phyloP scores from a whole-genome alignment of 257 asterid species.

The Oldenlandia corymbosa region DNA sequence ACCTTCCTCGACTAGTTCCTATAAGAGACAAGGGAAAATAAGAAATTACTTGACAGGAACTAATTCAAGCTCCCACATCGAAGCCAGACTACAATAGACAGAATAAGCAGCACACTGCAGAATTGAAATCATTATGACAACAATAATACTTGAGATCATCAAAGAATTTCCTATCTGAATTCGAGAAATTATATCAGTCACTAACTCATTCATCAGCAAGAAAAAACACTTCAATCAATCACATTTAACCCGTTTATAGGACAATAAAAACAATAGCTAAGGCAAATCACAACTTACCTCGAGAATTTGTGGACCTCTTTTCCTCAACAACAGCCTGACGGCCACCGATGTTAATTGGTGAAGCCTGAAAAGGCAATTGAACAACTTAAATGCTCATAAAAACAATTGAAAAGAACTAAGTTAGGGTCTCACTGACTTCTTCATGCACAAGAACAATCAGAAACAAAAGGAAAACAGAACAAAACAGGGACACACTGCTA shows the following conservation, averaged over 20 bases:
- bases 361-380: conserved; percentile 42
- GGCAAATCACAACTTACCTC: conserved; percentile 52
- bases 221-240: not conserved
- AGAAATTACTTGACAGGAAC: not conserved
- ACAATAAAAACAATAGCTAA: not conserved
- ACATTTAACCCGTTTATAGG: not conserved
- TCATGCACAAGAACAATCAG: not conserved
- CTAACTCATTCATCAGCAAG: too few relatives aligned
- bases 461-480: too few relatives aligned
- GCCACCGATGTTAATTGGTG: conserved; percentile 65
- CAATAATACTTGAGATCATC: too few relatives aligned
- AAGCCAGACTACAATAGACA: not conserved
- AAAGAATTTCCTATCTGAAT: too few relatives aligned
- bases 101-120: too few relatives aligned
- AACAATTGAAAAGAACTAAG: not conserved
- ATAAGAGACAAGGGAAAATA: not conserved
- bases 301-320: conserved; percentile 80
- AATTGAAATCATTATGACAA: too few relatives aligned
- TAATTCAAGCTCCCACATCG: not conserved
- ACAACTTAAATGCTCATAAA: not conserved
- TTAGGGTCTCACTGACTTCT: not conserved
- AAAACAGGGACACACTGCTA: too few relatives aligned
- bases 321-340: conserved; percentile 70
- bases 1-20: conserved; percentile 62
- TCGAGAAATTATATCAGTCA: too few relatives aligned